These are phyloP conservation scores for Lipomyces anomalus DNA, from an alignment of 805 yeast species.

Conservation along the genomic window DNA sequence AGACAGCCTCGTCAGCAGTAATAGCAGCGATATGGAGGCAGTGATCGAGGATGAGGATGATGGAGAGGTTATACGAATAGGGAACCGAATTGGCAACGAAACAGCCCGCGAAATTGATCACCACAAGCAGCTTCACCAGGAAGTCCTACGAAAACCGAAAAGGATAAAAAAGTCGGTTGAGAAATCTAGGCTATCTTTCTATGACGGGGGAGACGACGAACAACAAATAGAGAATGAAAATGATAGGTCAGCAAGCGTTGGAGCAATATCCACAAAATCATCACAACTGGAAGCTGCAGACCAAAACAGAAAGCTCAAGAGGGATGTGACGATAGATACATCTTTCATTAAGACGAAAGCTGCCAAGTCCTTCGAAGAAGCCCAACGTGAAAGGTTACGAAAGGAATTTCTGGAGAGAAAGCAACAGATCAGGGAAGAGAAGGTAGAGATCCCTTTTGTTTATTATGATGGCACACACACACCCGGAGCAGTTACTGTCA, in stretches of 20 bases:
- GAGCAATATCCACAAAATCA: no score
- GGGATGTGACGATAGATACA: conserved; percentile 24
- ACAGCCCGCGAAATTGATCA: not conserved
- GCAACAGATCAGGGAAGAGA: conserved; percentile 20
- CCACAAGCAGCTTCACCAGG: not conserved
- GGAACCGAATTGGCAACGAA: not conserved
- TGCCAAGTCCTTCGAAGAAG: conserved; percentile 11
- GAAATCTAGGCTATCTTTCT: conserved; percentile 7
- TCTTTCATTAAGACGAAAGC: conserved; percentile 23
- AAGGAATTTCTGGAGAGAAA: conserved; percentile 16
- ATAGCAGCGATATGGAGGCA: not conserved
- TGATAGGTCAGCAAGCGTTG: no score
- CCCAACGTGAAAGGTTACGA: conserved; percentile 14
- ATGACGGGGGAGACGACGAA: not conserved
- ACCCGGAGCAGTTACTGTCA: conserved; percentile 23
- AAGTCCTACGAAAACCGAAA: conserved; percentile 1
- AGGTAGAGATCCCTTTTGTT: conserved; percentile 23
- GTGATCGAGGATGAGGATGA: conserved; percentile 11
- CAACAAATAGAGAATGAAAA: conserved; percentile 7
- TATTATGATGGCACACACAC: conserved; percentile 28
- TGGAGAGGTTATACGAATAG: not conserved
- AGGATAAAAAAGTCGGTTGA: conserved; percentile 11
- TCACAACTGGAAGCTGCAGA: no score
- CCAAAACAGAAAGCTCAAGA: conserved; percentile 1
- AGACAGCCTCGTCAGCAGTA: not conserved